Evolutionary conservation across 345 rosid species (phyloP).

Genomic region (Luvunga scandens): DNA sequence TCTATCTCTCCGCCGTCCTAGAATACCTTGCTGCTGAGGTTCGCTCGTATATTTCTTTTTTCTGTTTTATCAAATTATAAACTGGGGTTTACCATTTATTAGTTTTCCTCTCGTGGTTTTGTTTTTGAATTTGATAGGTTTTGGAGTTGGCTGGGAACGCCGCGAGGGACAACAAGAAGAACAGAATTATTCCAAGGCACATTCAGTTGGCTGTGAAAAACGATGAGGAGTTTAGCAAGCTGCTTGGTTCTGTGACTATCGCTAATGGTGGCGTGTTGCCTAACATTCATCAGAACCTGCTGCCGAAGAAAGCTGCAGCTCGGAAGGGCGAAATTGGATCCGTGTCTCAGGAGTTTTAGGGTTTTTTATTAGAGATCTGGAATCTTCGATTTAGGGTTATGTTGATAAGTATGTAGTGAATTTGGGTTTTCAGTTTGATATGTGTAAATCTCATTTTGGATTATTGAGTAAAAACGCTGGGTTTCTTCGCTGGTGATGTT

Average conservation of each 20-base stretch:
- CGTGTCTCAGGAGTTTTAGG: slow-evolving; percentile 57
- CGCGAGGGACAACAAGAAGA: slow-evolving; percentile 79
- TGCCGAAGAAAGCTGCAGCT: slow-evolving; percentile 49
- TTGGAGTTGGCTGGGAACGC: slow-evolving; percentile 80
- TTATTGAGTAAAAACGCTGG: not conserved
- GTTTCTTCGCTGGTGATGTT: too few species aligned
- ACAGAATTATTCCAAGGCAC: slow-evolving; percentile 64
- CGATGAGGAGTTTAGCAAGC: slow-evolving; percentile 66
- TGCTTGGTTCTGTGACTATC: slow-evolving; percentile 60
- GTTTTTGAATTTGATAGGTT: slow-evolving; percentile 33
- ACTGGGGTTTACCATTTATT: not conserved
- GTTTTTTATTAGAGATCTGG: not conserved
- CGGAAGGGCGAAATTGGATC: slow-evolving; percentile 67
- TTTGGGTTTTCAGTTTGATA: not conserved
- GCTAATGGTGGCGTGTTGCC: slow-evolving; percentile 80
- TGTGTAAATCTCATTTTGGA: slow-evolving; percentile 1
- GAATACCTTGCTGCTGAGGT: slow-evolving; percentile 88
- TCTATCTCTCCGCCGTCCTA: slow-evolving; percentile 82
- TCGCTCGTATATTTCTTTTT: not conserved
- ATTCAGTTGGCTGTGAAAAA: slow-evolving; percentile 72
- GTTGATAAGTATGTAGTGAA: slow-evolving; percentile 4
- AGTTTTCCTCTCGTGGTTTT: too few species aligned
- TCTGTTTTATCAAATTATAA: not conserved
- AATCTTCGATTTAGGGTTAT: not conserved
- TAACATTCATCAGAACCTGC: slow-evolving; percentile 57